phyloP scores from a whole-genome alignment of 2,329 filamentous ascomycete genomes.

The Alternaria postmessia region DNA sequence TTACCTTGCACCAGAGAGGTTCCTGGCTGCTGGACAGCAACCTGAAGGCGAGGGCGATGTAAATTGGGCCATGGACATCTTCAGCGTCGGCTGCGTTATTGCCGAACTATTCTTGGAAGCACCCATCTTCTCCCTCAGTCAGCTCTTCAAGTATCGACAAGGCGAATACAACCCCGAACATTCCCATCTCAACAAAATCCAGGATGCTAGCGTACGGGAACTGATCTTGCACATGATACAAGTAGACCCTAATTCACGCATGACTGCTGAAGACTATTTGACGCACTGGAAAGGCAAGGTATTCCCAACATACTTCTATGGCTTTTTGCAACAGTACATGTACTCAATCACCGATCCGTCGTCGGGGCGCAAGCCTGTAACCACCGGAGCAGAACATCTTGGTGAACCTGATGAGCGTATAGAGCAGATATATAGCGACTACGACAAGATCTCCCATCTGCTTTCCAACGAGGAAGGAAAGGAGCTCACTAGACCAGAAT shows the following conservation, averaged over 20 bases:
- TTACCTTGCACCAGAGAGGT: conserved; percentile 93
- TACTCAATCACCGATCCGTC: conserved; percentile 91
- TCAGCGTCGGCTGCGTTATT: conserved; percentile 95
- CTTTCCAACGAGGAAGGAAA: conserved; percentile 74
- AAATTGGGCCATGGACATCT: conserved; percentile 98
- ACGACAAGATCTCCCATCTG: conserved; percentile 97
- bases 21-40: conserved; percentile 74
- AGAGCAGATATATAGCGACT: conserved; percentile 90
- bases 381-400: conserved; percentile 73
- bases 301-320: conserved; percentile 97
- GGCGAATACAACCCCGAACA: conserved; percentile 90
- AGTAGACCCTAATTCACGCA: conserved; percentile 87
- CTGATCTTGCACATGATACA: conserved; percentile 97
- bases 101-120: conserved; percentile 94
- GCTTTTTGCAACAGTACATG: conserved; percentile 97
- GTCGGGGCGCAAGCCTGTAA: conserved; percentile 76
- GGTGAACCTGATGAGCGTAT: conserved; percentile 93
- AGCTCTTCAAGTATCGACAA: conserved; percentile 91
- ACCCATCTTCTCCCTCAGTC: conserved; percentile 96
- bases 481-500: conserved; percentile 44
- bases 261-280: conserved; percentile 92
- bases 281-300: conserved; percentile 91
- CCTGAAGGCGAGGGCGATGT: conserved; percentile 69
- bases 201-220: conserved; percentile 84
- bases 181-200: conserved; percentile 82